Base-by-base conservation (phyloP, 768 basidiomycete genomes). In the Coprinellus micaceus region DNA sequence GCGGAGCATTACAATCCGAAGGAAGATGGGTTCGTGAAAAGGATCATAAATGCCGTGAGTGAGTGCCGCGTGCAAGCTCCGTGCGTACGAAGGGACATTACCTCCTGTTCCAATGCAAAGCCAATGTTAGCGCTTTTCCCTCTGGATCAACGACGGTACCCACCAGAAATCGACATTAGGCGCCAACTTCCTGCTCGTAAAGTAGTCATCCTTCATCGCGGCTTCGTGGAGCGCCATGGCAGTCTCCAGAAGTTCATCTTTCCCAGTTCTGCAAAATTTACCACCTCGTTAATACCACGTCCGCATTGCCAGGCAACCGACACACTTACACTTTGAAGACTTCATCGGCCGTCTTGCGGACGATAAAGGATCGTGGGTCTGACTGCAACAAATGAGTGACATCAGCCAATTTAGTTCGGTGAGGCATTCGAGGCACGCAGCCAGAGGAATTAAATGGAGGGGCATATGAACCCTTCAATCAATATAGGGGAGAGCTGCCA, bases 101-200 rank as follows among this genome's bases (percentile, higher is more conserved):
- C 79, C 84, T 86, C 85, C 85, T 86, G 68, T 53, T 59, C 53
- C n/a, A 46, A 30, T 30, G 49, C 50, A 53, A 44, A 50, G 54
- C 53, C 25, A 58, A 40, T 37, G 58, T 55, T 21, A 56, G 61
- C 44, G 56, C 52, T 46, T 39, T 41, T 24, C 52, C 44, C 30
- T 25, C 41, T 50, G 12, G 43, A 13, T 52, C 24, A 29, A 39
- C 6, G 54, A 56, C 26, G 37, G 57, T 56, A 70, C 83, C 64
- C 68, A 89, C 89, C 89, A 92, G 68, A 92, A 94, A 70, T 94
- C 93, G 24, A 95, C 94, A 68, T 96, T 96, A 1, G 94, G 93
- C 17, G 88, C 89, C 13, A 96, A 76, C 64, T 81, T 86, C 29
- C 94, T 79, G 56, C 83, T 83, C 60, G 88, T 80, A 63, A 95